A percentile compares a stretch with the other conserved stretches of the same genome.
These are phyloP conservation scores for Neurospora cerealis DNA, from an alignment of 495 filamentous ascomycete genomes.

Conservation along the genomic window DNA sequence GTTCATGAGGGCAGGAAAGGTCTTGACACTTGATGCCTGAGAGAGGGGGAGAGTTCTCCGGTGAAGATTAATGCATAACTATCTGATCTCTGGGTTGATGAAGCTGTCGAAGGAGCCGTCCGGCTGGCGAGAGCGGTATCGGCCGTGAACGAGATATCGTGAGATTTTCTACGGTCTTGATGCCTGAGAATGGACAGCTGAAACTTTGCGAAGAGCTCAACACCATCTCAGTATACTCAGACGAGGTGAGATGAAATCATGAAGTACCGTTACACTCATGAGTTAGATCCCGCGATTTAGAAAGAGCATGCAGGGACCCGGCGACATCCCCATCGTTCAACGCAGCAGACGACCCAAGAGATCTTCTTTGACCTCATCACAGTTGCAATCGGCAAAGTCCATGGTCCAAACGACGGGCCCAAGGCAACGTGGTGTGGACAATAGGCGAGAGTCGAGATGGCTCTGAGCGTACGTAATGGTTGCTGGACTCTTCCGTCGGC, in stretches of 20 bases:
- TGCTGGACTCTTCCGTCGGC: not conserved
- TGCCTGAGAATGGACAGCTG: not conserved
- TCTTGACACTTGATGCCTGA: not conserved
- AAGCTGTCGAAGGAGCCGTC: not conserved
- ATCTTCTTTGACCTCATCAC: not conserved
- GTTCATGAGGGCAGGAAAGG: not conserved
- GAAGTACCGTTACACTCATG: not conserved
- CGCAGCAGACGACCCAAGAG: not conserved
- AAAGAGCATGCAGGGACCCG: not conserved
- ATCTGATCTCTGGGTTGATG: not conserved
- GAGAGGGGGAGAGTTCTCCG: not conserved
- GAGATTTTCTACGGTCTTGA: not conserved
- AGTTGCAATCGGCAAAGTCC: not conserved
- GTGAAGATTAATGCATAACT: not conserved
- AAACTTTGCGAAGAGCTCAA: not conserved
- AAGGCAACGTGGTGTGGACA: not conserved
- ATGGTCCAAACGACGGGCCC: not conserved
- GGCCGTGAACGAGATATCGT: not conserved
- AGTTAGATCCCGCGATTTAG: not conserved
- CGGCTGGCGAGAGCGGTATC: not conserved
- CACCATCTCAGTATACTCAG: not conserved
- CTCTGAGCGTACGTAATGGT: not conserved
- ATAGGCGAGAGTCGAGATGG: not conserved
- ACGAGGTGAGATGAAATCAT: not conserved
- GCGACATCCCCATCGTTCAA: not conserved